Percentiles rank a stretch among this genome's conserved stretches.
phyloP scores from a whole-genome alignment of 2,329 filamentous ascomycete species.

The Exophiala phaeomuriformis region DNA sequence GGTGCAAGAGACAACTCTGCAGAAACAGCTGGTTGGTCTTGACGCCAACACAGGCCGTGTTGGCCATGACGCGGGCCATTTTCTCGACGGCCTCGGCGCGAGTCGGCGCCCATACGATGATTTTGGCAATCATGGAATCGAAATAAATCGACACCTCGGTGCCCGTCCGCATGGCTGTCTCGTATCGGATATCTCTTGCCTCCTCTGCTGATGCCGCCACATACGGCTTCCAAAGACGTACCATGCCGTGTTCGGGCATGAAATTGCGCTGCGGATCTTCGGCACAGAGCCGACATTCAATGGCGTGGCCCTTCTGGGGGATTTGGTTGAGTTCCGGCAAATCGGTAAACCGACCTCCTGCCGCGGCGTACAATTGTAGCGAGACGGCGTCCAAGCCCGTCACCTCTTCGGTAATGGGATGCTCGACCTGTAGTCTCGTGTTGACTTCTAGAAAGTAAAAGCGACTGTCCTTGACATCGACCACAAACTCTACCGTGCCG shows the following conservation, averaged over 20 bases:
- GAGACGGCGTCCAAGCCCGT: constrained; percentile 37
- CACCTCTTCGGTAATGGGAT: constrained; percentile 39
- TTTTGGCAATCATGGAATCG: constrained; percentile 44
- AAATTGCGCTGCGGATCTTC: constrained; percentile 38
- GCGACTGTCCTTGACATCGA: constrained; percentile 33
- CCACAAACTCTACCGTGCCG: constrained; percentile 44
- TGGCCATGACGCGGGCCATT: constrained; percentile 31
- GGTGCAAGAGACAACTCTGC: constrained; percentile 27
- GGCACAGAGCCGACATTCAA: constrained; percentile 42
- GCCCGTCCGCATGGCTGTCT: constrained; percentile 37
- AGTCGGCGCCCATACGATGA: constrained; percentile 41
- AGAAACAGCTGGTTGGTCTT: constrained; percentile 32
- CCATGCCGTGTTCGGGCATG: constrained; percentile 33
- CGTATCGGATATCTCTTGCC: constrained; percentile 34
- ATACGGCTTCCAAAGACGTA: constrained; percentile 33
- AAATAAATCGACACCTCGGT: constrained; percentile 40
- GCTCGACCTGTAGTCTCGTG: constrained; percentile 46
- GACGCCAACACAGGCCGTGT: constrained; percentile 62
- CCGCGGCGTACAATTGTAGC: constrained; percentile 34
- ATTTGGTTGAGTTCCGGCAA: constrained; percentile 26
- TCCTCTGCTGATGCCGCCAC: neutral
- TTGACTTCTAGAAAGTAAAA: constrained; percentile 48
- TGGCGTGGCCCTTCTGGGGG: constrained; percentile 35
- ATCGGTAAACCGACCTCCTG: constrained; percentile 29
- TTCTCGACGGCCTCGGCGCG: constrained; percentile 33